Evolutionary conservation across 106 monocot genomes (phyloP).

Genomic region (Narthecium ossifragum): DNA sequence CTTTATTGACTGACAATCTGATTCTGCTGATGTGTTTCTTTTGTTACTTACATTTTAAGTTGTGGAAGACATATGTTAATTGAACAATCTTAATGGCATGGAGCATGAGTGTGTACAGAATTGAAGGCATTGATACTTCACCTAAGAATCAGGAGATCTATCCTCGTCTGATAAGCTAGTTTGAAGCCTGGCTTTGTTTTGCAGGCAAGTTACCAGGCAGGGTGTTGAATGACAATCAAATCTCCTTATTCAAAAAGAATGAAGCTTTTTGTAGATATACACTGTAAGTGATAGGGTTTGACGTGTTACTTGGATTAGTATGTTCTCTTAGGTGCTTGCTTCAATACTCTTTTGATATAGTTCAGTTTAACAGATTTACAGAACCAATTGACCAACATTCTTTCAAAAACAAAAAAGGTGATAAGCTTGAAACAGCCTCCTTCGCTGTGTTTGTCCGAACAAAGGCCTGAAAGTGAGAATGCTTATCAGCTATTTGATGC

Average conservation of each 20-base stretch:
- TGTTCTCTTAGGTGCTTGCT: background rate
- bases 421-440: slow-evolving; percentile 6
- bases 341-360: slow-evolving; percentile 29
- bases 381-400: slow-evolving; percentile 42
- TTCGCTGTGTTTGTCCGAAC: slow-evolving; percentile 12
- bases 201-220: slow-evolving; percentile 21
- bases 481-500: slow-evolving; percentile 8
- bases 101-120: too few relatives aligned
- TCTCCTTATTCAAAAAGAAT: slow-evolving; percentile 36
- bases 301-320: slow-evolving; percentile 1
- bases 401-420: slow-evolving; percentile 38
- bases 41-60: too few relatives aligned
- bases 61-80: too few relatives aligned
- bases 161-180: too few relatives aligned
- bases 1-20: too few relatives aligned
- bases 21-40: too few relatives aligned
- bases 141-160: too few relatives aligned
- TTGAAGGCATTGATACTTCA: too few relatives aligned
- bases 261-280: slow-evolving; percentile 75
- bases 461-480: slow-evolving; percentile 18
- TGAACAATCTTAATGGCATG: too few relatives aligned
- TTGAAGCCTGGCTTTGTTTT: background rate
- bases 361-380: slow-evolving; percentile 81
- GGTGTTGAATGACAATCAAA: slow-evolving; percentile 22
- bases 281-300: slow-evolving; percentile 43